These are phyloP conservation scores for Coleophoma crateriformis DNA, from an alignment of 2,329 filamentous ascomycete species.

Conservation along the genomic window DNA sequence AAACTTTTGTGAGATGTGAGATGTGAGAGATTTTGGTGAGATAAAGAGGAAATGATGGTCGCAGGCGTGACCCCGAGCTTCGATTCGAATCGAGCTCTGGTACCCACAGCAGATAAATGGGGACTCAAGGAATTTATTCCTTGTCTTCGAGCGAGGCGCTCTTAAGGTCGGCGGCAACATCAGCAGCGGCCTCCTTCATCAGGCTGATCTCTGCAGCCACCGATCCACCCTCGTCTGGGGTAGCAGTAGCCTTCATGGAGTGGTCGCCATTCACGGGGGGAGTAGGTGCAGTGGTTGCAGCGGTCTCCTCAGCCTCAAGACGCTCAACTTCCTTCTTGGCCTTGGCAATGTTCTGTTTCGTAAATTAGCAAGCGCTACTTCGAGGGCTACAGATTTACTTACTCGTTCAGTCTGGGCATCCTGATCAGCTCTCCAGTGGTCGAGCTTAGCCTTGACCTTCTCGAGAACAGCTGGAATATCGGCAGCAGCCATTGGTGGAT, in stretches of 20 bases:
- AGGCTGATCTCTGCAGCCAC: conserved; percentile 21
- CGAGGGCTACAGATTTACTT: conserved; percentile 33
- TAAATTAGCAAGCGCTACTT: conserved; percentile 11
- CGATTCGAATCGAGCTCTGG: too few species aligned
- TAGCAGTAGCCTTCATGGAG: conserved; percentile 34
- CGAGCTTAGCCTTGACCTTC: conserved; percentile 89
- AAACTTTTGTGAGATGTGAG: background rate
- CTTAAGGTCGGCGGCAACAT: conserved; percentile 54
- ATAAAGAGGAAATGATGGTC: background rate
- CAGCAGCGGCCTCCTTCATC: conserved; percentile 47
- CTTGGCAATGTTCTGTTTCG: conserved; percentile 82
- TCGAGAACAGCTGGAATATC: conserved; percentile 77
- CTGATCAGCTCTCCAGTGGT: conserved; percentile 88
- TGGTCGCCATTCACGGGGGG: conserved; percentile 46
- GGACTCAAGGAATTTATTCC: conserved; percentile 14
- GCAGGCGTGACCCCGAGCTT: conserved; percentile 1
- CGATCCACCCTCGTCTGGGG: conserved; percentile 21
- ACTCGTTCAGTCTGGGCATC: conserved; percentile 85
- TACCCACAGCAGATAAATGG: too few species aligned
- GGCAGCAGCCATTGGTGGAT: conserved; percentile 79
- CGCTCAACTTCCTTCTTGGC: conserved; percentile 93
- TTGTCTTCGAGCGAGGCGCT: conserved; percentile 55
- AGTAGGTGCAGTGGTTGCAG: conserved; percentile 35
- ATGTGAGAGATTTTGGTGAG: background rate
- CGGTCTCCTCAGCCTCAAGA: conserved; percentile 64